Base-by-base conservation (phyloP, 169 alveolate genomes). In the Blepharisma undulans region DNA sequence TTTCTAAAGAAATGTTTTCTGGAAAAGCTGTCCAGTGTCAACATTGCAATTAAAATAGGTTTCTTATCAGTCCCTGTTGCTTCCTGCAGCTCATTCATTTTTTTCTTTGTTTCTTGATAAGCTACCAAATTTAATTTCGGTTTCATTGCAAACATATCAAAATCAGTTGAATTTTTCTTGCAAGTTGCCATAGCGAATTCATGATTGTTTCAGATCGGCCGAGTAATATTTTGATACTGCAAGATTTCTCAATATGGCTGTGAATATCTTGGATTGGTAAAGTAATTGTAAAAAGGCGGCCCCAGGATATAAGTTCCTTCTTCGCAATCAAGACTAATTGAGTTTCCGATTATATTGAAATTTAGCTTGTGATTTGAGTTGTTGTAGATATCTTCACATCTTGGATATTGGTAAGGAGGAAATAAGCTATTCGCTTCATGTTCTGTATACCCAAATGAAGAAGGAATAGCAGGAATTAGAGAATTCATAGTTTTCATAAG, bases 1-100 rank as follows among this genome's bases (percentile, higher is more conserved):
- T 84, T 59, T 84, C 89, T 16, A 30, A 84, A 84, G n/a, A 84
- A 84, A 59, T 84, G 89, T 7, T 33, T 7, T 32, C 89, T 16
- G 6, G 89, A 84, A 25, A 84, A 59, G n/a, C 74, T 36, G 60
- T 84, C 89, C 12, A 30, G 78, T 18, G 14, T n/a, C 8, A 84
- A 21, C 7, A 48, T 16, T 18, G 19, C 27, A 14, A 84, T 71
- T 27, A 48, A 8, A 59, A 27, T 86, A 19, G 91, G 91, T 34
- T 86, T 86, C 29, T 72, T 72, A 19, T 18, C n/a, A 0, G 80
- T 22, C 10, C 16, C n/a, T n/a, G n/a, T n/a, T n/a, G n/a, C n/a
- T n/a, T n/a, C n/a, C n/a, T n/a, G 29, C 33, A 76, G 29, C 18
- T 66, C 19, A 16, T 19, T 66, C 19, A 25, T 14, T 18, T 76